A percentile compares a stretch with the other conserved stretches of the same genome.
Evolutionary conservation across 2,329 filamentous ascomycete genomes (phyloP).

Genomic region (Aspergillus proliferans): DNA sequence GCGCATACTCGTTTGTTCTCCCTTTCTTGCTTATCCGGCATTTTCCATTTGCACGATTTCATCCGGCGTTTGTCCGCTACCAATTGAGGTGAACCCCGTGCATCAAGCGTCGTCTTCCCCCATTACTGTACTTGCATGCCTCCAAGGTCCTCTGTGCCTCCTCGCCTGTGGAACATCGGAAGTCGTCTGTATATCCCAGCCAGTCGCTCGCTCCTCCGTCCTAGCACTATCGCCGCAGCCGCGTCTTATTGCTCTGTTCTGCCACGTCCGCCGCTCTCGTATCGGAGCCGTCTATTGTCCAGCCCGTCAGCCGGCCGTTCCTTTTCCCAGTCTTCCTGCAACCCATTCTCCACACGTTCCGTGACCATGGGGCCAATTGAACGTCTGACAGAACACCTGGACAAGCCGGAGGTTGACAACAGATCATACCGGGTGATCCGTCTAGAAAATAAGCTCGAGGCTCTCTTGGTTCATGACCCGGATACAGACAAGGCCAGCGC

Average conservation of each 20-base stretch:
- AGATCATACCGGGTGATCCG: slow-evolving; percentile 81
- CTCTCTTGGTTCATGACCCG: slow-evolving; percentile 83
- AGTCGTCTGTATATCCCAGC: slow-evolving; percentile 5
- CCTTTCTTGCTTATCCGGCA: not conserved
- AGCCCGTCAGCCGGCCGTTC: slow-evolving; percentile 8
- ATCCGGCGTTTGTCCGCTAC: not conserved
- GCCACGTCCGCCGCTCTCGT: slow-evolving; percentile 9
- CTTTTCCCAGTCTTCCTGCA: slow-evolving; percentile 13
- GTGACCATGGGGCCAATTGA: slow-evolving; percentile 31
- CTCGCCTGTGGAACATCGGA: slow-evolving; percentile 13
- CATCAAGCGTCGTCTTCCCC: not conserved
- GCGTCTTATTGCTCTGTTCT: slow-evolving; percentile 13
- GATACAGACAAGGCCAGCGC: slow-evolving; percentile 96
- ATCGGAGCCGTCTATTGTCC: slow-evolving; percentile 5
- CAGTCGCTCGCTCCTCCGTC: slow-evolving; percentile 10
- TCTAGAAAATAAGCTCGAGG: slow-evolving; percentile 81
- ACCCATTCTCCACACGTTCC: slow-evolving; percentile 13
- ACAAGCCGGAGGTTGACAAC: slow-evolving; percentile 80
- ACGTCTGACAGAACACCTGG: slow-evolving; percentile 62
- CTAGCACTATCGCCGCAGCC: slow-evolving; percentile 9
- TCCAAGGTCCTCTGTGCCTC: slow-evolving; percentile 11
- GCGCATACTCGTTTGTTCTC: not conserved
- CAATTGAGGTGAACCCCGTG: not conserved
- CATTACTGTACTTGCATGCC: slow-evolving; percentile 13
- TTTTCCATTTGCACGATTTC: not conserved